These are phyloP conservation scores for Cytospora piceicola DNA, from an alignment of 2,329 filamentous ascomycete genomes.

Conservation along the genomic window DNA sequence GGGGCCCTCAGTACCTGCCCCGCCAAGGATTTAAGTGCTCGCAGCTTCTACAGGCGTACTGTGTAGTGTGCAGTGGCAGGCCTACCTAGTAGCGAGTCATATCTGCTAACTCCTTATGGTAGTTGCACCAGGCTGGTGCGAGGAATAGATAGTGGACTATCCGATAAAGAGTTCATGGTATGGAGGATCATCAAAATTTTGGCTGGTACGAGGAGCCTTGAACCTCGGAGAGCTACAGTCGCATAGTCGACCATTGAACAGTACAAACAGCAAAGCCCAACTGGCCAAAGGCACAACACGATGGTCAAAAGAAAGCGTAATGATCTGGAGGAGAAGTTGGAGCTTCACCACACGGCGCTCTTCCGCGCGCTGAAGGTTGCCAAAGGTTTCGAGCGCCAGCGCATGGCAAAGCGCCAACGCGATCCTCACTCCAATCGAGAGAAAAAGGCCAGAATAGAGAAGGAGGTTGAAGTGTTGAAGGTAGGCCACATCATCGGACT, in stretches of 20 bases:
- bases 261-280: background rate
- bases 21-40: conserved; percentile 14
- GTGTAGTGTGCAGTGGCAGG: conserved; percentile 1
- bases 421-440: conserved; percentile 51
- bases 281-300: conserved; percentile 15
- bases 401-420: conserved; percentile 64
- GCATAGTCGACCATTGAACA: background rate
- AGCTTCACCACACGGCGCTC: conserved; percentile 61
- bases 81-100: background rate
- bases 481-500: conserved; percentile 39
- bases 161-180: background rate
- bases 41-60: conserved; percentile 11
- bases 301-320: conserved; percentile 65
- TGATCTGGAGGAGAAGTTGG: conserved; percentile 33
- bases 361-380: conserved; percentile 70
- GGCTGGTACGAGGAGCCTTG: conserved; percentile 8
- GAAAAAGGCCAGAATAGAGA: conserved; percentile 64
- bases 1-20: conserved; percentile 12
- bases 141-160: background rate
- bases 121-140: background rate
- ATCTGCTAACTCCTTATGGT: conserved; percentile 1
- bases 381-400: conserved; percentile 79
- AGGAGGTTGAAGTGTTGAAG: conserved; percentile 61
- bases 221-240: conserved; percentile 5
- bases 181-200: conserved; percentile 15